phyloP scores from a whole-genome alignment of 2,329 filamentous ascomycete genomes.

The Ceratocystis destructans region DNA sequence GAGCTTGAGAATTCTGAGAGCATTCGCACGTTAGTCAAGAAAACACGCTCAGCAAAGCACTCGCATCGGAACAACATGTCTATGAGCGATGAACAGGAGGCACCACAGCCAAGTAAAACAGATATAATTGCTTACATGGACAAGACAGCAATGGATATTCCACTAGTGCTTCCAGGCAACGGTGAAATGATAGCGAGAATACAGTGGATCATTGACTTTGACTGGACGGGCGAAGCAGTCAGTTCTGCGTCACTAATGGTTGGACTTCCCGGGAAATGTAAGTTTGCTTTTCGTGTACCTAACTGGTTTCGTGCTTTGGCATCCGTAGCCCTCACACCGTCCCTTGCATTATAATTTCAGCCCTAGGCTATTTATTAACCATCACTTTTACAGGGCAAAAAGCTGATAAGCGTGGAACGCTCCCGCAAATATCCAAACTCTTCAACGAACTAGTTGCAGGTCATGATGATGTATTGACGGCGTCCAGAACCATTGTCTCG shows the following conservation, averaged over 20 bases:
- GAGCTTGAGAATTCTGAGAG: conserved; percentile 31
- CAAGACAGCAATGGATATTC: conserved; percentile 24
- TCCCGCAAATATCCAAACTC: conserved; percentile 44
- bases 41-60: conserved; percentile 24
- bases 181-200: conserved; percentile 28
- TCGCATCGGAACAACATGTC: conserved; percentile 20
- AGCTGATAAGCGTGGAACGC: conserved; percentile 40
- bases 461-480: conserved; percentile 40
- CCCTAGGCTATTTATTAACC: not conserved
- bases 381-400: conserved; percentile 40
- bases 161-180: conserved; percentile 24
- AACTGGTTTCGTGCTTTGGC: not conserved
- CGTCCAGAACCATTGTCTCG: conserved; percentile 47
- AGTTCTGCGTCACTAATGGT: conserved; percentile 42
- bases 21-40: conserved; percentile 24
- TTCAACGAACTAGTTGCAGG: conserved; percentile 46
- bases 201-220: conserved; percentile 51
- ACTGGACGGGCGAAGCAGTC: conserved; percentile 59
- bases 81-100: conserved; percentile 12
- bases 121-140: conserved; percentile 11
- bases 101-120: conserved; percentile 3
- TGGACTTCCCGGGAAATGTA: conserved; percentile 49
- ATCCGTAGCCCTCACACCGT: not conserved
- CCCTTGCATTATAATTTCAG: not conserved
- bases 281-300: conserved; percentile 27